Conservation (phyloP, 1,139 yeast species). For the Sugiyamaella japonica region DNA sequence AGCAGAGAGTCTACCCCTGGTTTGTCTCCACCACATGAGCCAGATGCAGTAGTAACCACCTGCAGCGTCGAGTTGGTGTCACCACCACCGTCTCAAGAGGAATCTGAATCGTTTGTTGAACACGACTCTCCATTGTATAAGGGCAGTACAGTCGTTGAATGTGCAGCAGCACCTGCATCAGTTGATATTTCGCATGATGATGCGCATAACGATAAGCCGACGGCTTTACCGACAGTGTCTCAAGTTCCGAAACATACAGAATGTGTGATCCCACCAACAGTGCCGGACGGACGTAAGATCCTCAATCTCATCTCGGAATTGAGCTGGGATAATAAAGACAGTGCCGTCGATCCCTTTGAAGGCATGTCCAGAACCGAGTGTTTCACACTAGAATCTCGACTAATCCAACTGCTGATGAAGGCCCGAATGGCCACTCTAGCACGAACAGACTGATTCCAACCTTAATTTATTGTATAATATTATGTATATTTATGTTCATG, state of each 20-base stretch:
- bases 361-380: conserved; percentile 16
- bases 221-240: too few relatives aligned
- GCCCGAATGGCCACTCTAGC: conserved; percentile 14
- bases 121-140: background rate
- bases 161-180: too few relatives aligned
- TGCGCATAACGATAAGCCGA: too few relatives aligned
- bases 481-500: conserved; percentile 4
- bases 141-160: background rate
- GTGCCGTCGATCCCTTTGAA: conserved; percentile 7
- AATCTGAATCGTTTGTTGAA: background rate
- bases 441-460: background rate
- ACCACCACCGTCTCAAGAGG: conserved; percentile 13
- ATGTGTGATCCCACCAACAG: background rate
- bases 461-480: conserved; percentile 8
- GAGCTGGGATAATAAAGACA: conserved; percentile 5
- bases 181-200: too few relatives aligned
- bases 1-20: conserved; percentile 3
- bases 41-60: background rate
- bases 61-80: conserved; percentile 9
- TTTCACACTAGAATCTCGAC: conserved; percentile 16
- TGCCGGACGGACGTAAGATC: conserved; percentile 1
- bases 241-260: too few relatives aligned
- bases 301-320: background rate
- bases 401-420: conserved; percentile 15
- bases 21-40: background rate